A percentile compares a stretch with the other conserved stretches of the same genome.
phyloP scores from a whole-genome alignment of 805 yeast species.

The Wickerhamomyces xylosicus region DNA sequence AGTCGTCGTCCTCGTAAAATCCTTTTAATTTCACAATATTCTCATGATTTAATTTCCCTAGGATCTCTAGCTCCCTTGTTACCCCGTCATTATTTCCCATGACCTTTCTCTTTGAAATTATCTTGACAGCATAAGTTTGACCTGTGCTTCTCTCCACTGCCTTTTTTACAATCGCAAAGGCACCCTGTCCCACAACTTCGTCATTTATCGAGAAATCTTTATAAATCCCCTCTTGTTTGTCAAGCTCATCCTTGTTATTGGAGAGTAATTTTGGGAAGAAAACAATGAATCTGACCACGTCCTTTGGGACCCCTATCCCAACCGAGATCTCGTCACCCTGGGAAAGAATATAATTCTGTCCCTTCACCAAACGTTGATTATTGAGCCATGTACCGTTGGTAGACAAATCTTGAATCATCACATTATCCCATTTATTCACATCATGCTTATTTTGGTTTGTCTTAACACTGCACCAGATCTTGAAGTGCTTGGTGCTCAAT shows the following conservation, averaged over 20 bases:
- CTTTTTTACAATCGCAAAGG: slow-evolving; percentile 90
- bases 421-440: slow-evolving; percentile 25
- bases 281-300: slow-evolving; percentile 41
- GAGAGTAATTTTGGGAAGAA: slow-evolving; percentile 20
- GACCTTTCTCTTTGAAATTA: slow-evolving; percentile 73
- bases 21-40: slow-evolving; percentile 77
- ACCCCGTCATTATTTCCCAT: slow-evolving; percentile 76
- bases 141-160: slow-evolving; percentile 84
- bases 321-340: slow-evolving; percentile 93
- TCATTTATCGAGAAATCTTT: slow-evolving; percentile 68
- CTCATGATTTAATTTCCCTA: slow-evolving; percentile 71
- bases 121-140: slow-evolving; percentile 80
- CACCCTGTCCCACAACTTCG: slow-evolving; percentile 94
- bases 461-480: slow-evolving; percentile 39
- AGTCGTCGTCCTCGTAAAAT: slow-evolving; percentile 73
- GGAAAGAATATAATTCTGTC: slow-evolving; percentile 67
- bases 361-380: slow-evolving; percentile 59
- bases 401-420: slow-evolving; percentile 49
- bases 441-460: background rate
- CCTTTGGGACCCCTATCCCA: slow-evolving; percentile 76
- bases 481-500: slow-evolving; percentile 66
- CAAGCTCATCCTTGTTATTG: slow-evolving; percentile 9
- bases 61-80: slow-evolving; percentile 73
- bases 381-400: slow-evolving; percentile 93
- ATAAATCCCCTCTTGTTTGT: slow-evolving; percentile 36